Conservation (phyloP, 768 basidiomycete species). For the Mycena amicta region DNA sequence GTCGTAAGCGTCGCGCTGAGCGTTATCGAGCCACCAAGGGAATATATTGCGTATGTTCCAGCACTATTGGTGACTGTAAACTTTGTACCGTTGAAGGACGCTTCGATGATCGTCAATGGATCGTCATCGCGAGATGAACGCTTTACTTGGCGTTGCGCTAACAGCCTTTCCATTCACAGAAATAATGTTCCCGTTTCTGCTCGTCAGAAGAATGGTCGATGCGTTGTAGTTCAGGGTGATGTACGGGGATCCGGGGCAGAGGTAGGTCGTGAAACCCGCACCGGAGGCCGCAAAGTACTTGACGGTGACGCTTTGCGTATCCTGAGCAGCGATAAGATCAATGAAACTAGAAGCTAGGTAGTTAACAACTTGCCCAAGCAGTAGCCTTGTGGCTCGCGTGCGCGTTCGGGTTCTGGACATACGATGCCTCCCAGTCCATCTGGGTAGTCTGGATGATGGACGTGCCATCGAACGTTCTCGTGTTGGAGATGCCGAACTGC, state of each 20-base stretch:
- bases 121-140: too few species aligned
- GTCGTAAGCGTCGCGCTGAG: constrained; percentile 29
- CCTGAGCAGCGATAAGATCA: constrained; percentile 21
- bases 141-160: constrained; percentile 21
- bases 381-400: constrained; percentile 34
- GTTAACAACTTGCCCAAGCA: constrained; percentile 32
- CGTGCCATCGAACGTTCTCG: constrained; percentile 33
- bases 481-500: constrained; percentile 34
- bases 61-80: constrained; percentile 32
- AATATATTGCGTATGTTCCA: constrained; percentile 37
- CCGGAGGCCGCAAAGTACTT: constrained; percentile 36
- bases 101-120: too few species aligned
- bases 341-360: neutral
- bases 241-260: constrained; percentile 38
- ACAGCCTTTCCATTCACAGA: constrained; percentile 31
- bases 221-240: constrained; percentile 34
- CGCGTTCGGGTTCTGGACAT: constrained; percentile 33
- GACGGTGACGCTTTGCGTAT: constrained; percentile 37
- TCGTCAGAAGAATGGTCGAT: constrained; percentile 35
- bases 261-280: constrained; percentile 32
- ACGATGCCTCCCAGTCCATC: constrained; percentile 36
- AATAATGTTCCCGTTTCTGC: constrained; percentile 31
- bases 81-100: constrained; percentile 28
- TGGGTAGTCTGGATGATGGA: constrained; percentile 36
- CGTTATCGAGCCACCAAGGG: constrained; percentile 31